Conservation (phyloP, 2,329 filamentous ascomycete species). For the Diplodia corticola region DNA sequence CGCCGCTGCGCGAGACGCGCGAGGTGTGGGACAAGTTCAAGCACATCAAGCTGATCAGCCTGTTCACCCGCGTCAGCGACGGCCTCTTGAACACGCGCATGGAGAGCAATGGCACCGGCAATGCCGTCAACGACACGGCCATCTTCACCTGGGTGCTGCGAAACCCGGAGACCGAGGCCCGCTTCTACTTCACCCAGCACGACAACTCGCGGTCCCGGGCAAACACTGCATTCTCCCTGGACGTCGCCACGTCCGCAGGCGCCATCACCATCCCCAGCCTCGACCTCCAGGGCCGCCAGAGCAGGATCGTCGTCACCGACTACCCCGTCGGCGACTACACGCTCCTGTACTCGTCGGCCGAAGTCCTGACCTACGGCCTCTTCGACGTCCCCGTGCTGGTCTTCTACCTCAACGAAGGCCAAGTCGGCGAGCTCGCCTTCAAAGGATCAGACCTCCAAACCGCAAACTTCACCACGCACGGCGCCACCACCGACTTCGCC, state of each 20-base stretch:
- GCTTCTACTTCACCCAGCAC: constrained; percentile 62
- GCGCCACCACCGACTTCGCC: constrained; percentile 45
- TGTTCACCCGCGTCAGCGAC: constrained; percentile 60
- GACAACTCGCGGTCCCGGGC: constrained; percentile 54
- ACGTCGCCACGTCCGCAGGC: constrained; percentile 58
- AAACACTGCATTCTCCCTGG: constrained; percentile 55
- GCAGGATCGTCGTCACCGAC: constrained; percentile 63
- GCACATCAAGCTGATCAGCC: constrained; percentile 62
- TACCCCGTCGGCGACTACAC: constrained; percentile 57
- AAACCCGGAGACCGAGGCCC: constrained; percentile 58
- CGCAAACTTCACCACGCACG: constrained; percentile 41
- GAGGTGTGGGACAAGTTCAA: constrained; percentile 61
- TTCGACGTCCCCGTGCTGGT: constrained; percentile 42
- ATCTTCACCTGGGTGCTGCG: constrained; percentile 58
- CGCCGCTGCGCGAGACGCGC: constrained; percentile 61
- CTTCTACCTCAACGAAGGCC: constrained; percentile 42
- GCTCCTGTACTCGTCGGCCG: constrained; percentile 54
- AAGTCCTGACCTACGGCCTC: constrained; percentile 49
- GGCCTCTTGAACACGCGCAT: constrained; percentile 58
- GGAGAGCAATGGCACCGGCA: constrained; percentile 52
- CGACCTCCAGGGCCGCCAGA: constrained; percentile 60
- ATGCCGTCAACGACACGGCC: constrained; percentile 54
- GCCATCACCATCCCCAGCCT: constrained; percentile 57
- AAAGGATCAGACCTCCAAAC: constrained; percentile 36
- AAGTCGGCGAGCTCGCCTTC: constrained; percentile 45